Conservation (phyloP, 2,329 filamentous ascomycete genomes). For the Phialemoniopsis sp. region DNA sequence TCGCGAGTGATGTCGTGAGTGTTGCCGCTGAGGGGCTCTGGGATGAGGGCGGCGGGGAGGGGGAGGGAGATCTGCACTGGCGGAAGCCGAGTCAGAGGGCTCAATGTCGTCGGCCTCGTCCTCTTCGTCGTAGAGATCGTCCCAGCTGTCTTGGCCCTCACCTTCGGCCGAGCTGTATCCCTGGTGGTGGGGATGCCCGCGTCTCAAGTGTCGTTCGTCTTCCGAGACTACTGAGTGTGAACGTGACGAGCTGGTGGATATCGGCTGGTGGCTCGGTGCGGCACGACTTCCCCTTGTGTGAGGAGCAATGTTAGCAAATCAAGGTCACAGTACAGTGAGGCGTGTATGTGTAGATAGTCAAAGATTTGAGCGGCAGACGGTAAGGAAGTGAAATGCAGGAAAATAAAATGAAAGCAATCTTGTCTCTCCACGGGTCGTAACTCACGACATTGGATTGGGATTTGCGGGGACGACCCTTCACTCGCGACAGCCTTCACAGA, state of each 20-base stretch:
- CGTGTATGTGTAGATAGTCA: neutral
- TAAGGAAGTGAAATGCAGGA: neutral
- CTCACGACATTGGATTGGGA: slow-evolving; percentile 31
- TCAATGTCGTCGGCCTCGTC: slow-evolving; percentile 46
- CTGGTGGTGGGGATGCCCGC: slow-evolving; percentile 21
- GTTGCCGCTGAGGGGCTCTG: slow-evolving; percentile 30
- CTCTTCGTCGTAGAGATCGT: slow-evolving; percentile 24
- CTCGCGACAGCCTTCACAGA: slow-evolving; percentile 39
- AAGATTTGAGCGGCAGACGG: neutral
- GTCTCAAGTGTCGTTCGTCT: slow-evolving; percentile 34
- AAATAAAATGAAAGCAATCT: neutral
- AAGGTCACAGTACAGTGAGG: neutral
- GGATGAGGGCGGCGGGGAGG: slow-evolving; percentile 20
- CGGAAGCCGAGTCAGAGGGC: slow-evolving; percentile 56
- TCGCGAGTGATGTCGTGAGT: slow-evolving; percentile 30
- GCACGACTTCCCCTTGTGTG: neutral
- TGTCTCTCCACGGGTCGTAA: slow-evolving; percentile 2
- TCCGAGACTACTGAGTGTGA: slow-evolving; percentile 19
- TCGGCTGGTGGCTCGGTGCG: slow-evolving; percentile 6
- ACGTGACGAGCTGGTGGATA: slow-evolving; percentile 18
- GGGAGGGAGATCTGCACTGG: slow-evolving; percentile 26
- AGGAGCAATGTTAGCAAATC: slow-evolving; percentile 1
- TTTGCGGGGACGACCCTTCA: slow-evolving; percentile 29
- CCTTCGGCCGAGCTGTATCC: slow-evolving; percentile 24
- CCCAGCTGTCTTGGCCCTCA: slow-evolving; percentile 29